phyloP scores from a whole-genome alignment of 1,284 basidiomycete species.

The Puccinia polysora region DNA sequence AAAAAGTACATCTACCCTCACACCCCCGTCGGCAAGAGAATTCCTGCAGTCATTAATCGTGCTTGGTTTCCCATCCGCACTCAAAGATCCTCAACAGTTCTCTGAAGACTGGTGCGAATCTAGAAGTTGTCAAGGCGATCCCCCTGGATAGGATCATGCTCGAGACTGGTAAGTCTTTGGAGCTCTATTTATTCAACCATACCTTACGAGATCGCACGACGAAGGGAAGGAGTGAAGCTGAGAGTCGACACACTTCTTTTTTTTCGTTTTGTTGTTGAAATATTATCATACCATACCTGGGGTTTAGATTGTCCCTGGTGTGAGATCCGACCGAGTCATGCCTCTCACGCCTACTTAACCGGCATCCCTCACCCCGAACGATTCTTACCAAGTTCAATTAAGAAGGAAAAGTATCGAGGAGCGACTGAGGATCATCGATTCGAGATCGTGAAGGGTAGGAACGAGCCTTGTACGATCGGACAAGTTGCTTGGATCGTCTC shows the following conservation, averaged over 20 bases:
- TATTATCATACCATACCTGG: too few relatives aligned
- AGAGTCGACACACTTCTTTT: too few relatives aligned
- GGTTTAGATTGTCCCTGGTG: slow-evolving; percentile 54
- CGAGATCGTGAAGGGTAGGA: slow-evolving; percentile 73
- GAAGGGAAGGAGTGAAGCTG: neutral
- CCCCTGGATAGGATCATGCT: slow-evolving; percentile 67
- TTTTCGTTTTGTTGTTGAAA: too few relatives aligned
- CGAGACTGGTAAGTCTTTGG: slow-evolving; percentile 64
- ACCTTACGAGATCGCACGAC: neutral
- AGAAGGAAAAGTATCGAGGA: slow-evolving; percentile 63
- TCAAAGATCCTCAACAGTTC: slow-evolving; percentile 58
- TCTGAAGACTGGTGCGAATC: slow-evolving; percentile 71
- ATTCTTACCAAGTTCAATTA: slow-evolving; percentile 57
- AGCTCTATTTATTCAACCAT: neutral
- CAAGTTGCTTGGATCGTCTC: slow-evolving; percentile 73
- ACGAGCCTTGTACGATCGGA: slow-evolving; percentile 71
- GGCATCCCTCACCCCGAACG: slow-evolving; percentile 51
- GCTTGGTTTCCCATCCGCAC: neutral
- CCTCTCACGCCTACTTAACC: slow-evolving; percentile 62
- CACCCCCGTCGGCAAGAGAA: too few relatives aligned
- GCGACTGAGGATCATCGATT: neutral
- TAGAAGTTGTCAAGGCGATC: slow-evolving; percentile 63
- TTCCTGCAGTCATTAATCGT: neutral
- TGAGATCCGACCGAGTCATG: slow-evolving; percentile 69
- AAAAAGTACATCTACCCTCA: slow-evolving; percentile 73